Evolutionary conservation across 176 grass and related monocot genomes (phyloP).

Genomic region (Rhynchospora breviuscula): DNA sequence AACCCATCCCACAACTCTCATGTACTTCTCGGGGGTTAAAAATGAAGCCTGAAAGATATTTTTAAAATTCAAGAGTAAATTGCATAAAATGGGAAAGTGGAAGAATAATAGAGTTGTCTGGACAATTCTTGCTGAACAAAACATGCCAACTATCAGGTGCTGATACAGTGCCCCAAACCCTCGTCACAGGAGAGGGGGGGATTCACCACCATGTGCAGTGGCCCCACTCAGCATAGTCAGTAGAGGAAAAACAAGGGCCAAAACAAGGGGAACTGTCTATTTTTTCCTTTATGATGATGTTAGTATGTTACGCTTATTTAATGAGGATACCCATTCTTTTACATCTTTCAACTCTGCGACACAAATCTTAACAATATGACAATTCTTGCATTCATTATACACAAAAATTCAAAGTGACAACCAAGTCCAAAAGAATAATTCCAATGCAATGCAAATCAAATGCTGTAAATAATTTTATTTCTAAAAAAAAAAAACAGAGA

Average conservation of each 20-base stretch:
- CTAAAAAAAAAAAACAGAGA: not conserved
- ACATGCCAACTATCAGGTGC: too few relatives aligned
- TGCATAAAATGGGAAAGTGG: not conserved
- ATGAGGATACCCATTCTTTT: not conserved
- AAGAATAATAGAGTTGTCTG: not conserved
- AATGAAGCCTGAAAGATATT: slow-evolving; percentile 11
- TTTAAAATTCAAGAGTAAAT: not conserved
- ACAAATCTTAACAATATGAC: not conserved
- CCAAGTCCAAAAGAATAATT: not conserved
- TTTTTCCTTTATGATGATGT: too few relatives aligned
- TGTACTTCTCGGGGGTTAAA: not conserved
- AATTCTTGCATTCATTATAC: not conserved
- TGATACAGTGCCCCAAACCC: too few relatives aligned
- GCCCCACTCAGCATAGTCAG: too few relatives aligned
- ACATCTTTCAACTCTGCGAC: not conserved
- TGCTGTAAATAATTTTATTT: not conserved
- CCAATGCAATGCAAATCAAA: not conserved
- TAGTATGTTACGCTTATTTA: not conserved
- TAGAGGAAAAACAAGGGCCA: too few relatives aligned
- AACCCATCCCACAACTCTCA: slow-evolving; percentile 8
- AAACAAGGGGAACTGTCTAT: too few relatives aligned
- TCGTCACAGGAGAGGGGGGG: too few relatives aligned
- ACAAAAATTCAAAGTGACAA: not conserved
- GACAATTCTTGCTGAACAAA: not conserved
- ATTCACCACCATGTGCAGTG: too few relatives aligned